Evolutionary conservation across 2,329 filamentous ascomycete species (phyloP).

Genomic region (Diplocarpon mali): DNA sequence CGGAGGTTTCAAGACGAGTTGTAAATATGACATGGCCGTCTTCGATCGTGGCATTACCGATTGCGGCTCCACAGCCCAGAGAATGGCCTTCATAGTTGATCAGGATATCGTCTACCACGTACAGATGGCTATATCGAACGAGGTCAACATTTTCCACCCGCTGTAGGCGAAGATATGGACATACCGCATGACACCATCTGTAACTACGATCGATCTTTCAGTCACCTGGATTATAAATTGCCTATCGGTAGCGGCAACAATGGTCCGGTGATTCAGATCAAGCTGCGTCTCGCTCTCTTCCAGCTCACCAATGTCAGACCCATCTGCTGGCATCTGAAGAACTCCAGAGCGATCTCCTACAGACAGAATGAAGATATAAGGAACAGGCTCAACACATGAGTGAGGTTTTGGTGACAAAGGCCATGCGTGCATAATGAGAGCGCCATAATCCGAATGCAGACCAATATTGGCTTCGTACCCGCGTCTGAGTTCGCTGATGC

Average conservation of each 20-base stretch:
- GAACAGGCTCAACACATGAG: constrained; percentile 7
- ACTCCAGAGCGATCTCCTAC: constrained; percentile 22
- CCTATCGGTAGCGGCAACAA: constrained; percentile 33
- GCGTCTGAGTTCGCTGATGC: constrained; percentile 56
- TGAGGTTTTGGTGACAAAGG: constrained; percentile 29
- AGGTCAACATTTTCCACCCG: constrained; percentile 1
- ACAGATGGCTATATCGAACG: constrained; percentile 9
- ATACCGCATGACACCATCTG: constrained; percentile 13
- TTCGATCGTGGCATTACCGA: constrained; percentile 20
- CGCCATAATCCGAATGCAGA: constrained; percentile 40
- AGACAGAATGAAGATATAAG: constrained; percentile 23
- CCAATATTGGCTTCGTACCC: constrained; percentile 60
- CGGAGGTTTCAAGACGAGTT: constrained; percentile 8
- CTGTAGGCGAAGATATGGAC: neutral
- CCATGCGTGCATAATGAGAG: constrained; percentile 42
- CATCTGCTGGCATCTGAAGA: constrained; percentile 38
- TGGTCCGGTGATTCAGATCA: constrained; percentile 41
- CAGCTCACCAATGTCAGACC: constrained; percentile 35
- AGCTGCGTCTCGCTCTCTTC: constrained; percentile 34
- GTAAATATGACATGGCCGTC: constrained; percentile 19
- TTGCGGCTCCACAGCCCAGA: constrained; percentile 8
- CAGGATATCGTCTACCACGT: constrained; percentile 11
- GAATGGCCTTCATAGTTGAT: constrained; percentile 1
- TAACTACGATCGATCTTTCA: constrained; percentile 28
- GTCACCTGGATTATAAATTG: constrained; percentile 43